phyloP scores from a whole-genome alignment of 192 early-diverging fungal species.

The Coemansia sp. region DNA sequence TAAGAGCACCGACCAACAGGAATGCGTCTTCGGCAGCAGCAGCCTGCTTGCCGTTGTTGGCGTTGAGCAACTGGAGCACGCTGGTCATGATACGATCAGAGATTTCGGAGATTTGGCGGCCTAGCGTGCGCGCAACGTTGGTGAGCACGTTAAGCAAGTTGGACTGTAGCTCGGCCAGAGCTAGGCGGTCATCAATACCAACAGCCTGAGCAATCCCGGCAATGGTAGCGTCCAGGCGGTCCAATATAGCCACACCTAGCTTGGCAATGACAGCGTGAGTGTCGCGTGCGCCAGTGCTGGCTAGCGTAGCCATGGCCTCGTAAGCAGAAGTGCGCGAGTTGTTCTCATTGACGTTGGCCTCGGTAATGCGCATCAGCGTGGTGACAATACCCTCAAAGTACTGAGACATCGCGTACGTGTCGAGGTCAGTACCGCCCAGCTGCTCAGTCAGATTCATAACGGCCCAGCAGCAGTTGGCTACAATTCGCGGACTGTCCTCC shows the following conservation, averaged over 20 bases:
- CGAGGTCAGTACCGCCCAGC: slow-evolving; percentile 61
- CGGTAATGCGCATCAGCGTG: slow-evolving; percentile 75
- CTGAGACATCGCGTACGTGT: slow-evolving; percentile 71
- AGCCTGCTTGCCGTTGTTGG: slow-evolving; percentile 71
- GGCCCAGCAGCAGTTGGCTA: slow-evolving; percentile 95
- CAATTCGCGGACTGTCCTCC: slow-evolving; percentile 83
- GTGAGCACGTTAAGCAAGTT: slow-evolving; percentile 91
- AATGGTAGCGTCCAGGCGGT: slow-evolving; percentile 77
- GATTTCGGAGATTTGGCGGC: slow-evolving; percentile 67
- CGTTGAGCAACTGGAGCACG: slow-evolving; percentile 73
- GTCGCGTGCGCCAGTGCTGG: slow-evolving; percentile 73
- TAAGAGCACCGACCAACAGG: slow-evolving; percentile 83
- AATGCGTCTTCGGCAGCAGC: slow-evolving; percentile 91
- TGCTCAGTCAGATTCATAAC: slow-evolving; percentile 92
- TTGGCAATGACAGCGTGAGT: slow-evolving; percentile 72
- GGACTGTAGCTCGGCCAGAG: slow-evolving; percentile 84
- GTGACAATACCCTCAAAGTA: slow-evolving; percentile 84
- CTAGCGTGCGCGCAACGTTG: slow-evolving; percentile 77
- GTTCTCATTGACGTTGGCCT: slow-evolving; percentile 70
- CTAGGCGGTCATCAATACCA: slow-evolving; percentile 77
- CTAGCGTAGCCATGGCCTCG: slow-evolving; percentile 86
- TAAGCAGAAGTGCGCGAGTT: slow-evolving; percentile 91
- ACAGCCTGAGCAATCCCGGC: slow-evolving; percentile 74
- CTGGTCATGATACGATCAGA: slow-evolving; percentile 90
- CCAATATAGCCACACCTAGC: slow-evolving; percentile 73